Evolutionary conservation across 176 grass and related monocot species (phyloP).

Genomic region (Tuctoria greenei): DNA sequence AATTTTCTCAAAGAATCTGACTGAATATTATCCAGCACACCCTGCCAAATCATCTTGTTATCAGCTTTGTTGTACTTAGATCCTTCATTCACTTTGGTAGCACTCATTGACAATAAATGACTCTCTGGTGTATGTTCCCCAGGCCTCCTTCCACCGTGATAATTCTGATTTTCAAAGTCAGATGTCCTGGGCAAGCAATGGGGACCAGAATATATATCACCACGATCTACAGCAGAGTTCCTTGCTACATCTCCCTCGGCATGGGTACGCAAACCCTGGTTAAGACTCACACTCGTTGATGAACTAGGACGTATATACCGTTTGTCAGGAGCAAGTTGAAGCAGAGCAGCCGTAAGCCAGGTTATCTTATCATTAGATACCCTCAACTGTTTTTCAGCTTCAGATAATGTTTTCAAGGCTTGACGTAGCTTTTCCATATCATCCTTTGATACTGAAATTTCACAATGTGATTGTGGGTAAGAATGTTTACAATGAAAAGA

Average conservation of each 20-base stretch:
- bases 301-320: constrained; percentile 71
- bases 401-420: constrained; percentile 81
- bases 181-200: constrained; percentile 30
- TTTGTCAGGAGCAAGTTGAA: constrained; percentile 95
- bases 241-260: constrained; percentile 31
- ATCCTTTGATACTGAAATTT: constrained; percentile 86
- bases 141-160: constrained; percentile 30
- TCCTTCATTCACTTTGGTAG: constrained; percentile 43
- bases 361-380: constrained; percentile 93
- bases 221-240: constrained; percentile 29
- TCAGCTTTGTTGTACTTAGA: constrained; percentile 51
- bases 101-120: constrained; percentile 29
- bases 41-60: constrained; percentile 84
- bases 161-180: constrained; percentile 30
- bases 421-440: constrained; percentile 85
- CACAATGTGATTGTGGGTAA: constrained; percentile 6
- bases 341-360: constrained; percentile 95
- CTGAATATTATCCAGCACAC: constrained; percentile 68
- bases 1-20: constrained; percentile 74
- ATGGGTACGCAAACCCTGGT: constrained; percentile 31
- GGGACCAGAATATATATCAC: constrained; percentile 25
- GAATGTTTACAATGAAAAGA: constrained; percentile 24
- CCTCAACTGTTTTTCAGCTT: constrained; percentile 96
- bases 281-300: constrained; percentile 58
- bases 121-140: constrained; percentile 40